Evolutionary conservation across 495 filamentous ascomycete genomes (phyloP).

Genomic region (Penicillium chermesinum): DNA sequence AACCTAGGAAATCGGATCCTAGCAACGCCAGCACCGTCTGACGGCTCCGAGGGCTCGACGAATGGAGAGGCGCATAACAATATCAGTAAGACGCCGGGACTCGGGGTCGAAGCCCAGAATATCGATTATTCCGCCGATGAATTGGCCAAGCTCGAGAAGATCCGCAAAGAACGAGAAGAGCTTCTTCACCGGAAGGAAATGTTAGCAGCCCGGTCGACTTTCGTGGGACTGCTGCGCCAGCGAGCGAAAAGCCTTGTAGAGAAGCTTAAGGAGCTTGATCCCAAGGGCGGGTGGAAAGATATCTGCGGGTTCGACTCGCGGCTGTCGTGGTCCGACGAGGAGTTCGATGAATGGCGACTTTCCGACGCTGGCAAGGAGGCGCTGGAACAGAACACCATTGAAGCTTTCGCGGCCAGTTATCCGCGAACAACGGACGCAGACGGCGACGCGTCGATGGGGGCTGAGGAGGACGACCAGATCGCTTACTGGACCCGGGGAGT

Average conservation of each 20-base stretch:
- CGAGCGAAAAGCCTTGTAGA: constrained; percentile 43
- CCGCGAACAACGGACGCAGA: constrained; percentile 28
- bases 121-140: constrained; percentile 41
- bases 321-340: constrained; percentile 54
- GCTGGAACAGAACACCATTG: constrained; percentile 37
- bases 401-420: constrained; percentile 31
- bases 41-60: constrained; percentile 5
- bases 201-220: constrained; percentile 40
- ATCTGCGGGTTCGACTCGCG: constrained; percentile 63
- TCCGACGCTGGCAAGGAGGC: constrained; percentile 37
- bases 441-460: constrained; percentile 35
- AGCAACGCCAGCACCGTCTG: constrained; percentile 30
- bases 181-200: constrained; percentile 38
- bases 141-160: constrained; percentile 34
- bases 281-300: constrained; percentile 53
- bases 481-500: constrained; percentile 38
- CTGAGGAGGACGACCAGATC: constrained; percentile 22
- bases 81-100: constrained; percentile 55
- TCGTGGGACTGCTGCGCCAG: constrained; percentile 40
- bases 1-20: constrained; percentile 51
- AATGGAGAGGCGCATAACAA: constrained; percentile 8
- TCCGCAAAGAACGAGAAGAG: constrained; percentile 35
- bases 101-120: constrained; percentile 28
- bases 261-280: constrained; percentile 43
- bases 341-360: constrained; percentile 54